phyloP scores from a whole-genome alignment of 2,329 filamentous ascomycete species.

The Anthostomella pinea region DNA sequence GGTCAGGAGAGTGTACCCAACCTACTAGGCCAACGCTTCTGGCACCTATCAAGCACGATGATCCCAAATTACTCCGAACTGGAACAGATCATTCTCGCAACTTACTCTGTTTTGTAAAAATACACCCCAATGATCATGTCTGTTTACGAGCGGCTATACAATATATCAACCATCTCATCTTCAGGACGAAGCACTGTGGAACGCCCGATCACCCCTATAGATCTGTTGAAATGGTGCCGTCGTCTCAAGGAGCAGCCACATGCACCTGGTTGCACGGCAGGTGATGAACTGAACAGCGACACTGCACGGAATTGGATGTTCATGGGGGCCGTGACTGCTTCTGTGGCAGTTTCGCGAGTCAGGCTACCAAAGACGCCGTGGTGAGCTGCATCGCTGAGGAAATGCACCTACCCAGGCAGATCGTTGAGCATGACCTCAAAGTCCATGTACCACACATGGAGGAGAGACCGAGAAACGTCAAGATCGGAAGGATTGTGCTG shows the following conservation, averaged over 20 bases:
- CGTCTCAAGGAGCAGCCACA: conserved; percentile 67
- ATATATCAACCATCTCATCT: conserved; percentile 35
- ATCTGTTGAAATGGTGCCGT: conserved; percentile 88
- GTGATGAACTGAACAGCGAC: conserved; percentile 70
- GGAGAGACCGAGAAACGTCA: conserved; percentile 55
- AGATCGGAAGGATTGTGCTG: conserved; percentile 65
- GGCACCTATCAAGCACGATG: conserved; percentile 72
- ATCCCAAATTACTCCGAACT: conserved; percentile 69
- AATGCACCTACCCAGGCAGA: conserved; percentile 80
- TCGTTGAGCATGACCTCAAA: conserved; percentile 72
- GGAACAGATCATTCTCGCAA: conserved; percentile 66
- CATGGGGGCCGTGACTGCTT: conserved; percentile 90
- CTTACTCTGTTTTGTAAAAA: conserved; percentile 67
- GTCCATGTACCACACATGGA: conserved; percentile 70
- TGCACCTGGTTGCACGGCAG: conserved; percentile 59
- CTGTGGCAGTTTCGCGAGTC: conserved; percentile 72
- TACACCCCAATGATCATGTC: conserved; percentile 57
- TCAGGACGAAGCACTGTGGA: conserved; percentile 37
- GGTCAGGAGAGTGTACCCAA: conserved; percentile 65
- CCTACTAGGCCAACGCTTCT: conserved; percentile 82
- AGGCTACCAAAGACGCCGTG: conserved; percentile 56
- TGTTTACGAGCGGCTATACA: conserved; percentile 55
- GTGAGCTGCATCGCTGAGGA: conserved; percentile 75
- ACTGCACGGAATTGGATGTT: conserved; percentile 79
- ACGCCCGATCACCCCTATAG: conserved; percentile 55